A percentile compares a stretch with the other conserved stretches of the same genome.
Conservation (phyloP, 345 rosid species). For the Raphanus raphanistrum region DNA sequence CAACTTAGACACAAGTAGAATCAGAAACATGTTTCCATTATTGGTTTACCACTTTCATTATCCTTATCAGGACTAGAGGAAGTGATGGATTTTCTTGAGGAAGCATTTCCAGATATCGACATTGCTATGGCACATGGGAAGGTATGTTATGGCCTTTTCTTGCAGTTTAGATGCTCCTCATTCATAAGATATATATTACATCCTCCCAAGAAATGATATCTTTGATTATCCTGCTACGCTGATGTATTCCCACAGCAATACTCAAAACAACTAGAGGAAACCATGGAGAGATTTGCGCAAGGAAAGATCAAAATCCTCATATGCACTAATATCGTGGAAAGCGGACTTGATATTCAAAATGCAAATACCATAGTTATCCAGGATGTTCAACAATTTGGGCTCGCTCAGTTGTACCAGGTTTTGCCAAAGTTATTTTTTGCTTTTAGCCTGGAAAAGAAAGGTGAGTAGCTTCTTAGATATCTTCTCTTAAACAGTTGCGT, state of each 20-base stretch:
- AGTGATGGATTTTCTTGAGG: conserved; percentile 73
- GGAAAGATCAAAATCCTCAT: conserved; percentile 82
- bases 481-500: conserved; percentile 65
- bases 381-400: conserved; percentile 95
- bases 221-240: conserved; percentile 26
- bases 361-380: conserved; percentile 93
- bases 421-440: conserved; percentile 32
- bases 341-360: conserved; percentile 95
- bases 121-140: conserved; percentile 95
- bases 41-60: conserved; percentile 20
- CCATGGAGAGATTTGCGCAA: conserved; percentile 88
- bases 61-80: conserved; percentile 79
- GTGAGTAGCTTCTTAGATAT: conserved; percentile 33
- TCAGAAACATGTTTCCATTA: conserved; percentile 2
- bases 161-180: conserved; percentile 27
- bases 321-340: conserved; percentile 93
- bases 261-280: conserved; percentile 84
- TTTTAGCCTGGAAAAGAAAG: conserved; percentile 12
- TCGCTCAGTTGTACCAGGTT: conserved; percentile 93
- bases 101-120: conserved; percentile 66
- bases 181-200: neutral
- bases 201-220: conserved; percentile 21
- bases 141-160: conserved; percentile 45
- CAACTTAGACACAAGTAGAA: conserved; percentile 15
- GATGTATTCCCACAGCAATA: conserved; percentile 60